Evolutionary conservation across 805 yeast species (phyloP).

Genomic region (Saccharomycopsis guyanensis): DNA sequence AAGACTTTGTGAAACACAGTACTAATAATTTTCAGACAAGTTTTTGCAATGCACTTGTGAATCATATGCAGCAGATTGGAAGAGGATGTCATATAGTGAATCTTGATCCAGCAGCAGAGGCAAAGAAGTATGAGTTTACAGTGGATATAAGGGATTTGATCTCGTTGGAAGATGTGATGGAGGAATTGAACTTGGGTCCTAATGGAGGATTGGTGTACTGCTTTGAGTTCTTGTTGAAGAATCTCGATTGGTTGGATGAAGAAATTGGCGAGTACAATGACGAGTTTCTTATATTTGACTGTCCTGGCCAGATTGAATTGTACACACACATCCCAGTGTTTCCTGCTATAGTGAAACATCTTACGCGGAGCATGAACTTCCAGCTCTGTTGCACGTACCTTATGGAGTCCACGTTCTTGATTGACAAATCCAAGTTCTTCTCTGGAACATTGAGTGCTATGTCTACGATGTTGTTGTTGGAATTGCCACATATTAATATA

Average conservation of each 20-base stretch:
- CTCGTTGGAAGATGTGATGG: slow-evolving; percentile 73
- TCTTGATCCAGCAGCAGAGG: slow-evolving; percentile 88
- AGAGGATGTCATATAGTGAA: slow-evolving; percentile 93
- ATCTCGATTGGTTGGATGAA: slow-evolving; percentile 95
- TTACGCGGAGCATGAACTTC: slow-evolving; percentile 72
- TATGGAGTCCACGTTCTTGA: slow-evolving; percentile 87
- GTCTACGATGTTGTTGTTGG: slow-evolving; percentile 96
- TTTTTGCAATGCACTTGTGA: slow-evolving; percentile 79
- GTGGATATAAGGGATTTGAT: slow-evolving; percentile 74
- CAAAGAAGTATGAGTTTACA: slow-evolving; percentile 60
- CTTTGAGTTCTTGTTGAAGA: slow-evolving; percentile 82
- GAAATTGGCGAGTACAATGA: slow-evolving; percentile 94
- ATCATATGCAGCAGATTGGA: slow-evolving; percentile 85
- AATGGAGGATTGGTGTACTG: slow-evolving; percentile 88
- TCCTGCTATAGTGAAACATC: slow-evolving; percentile 82
- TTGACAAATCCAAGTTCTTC: slow-evolving; percentile 87
- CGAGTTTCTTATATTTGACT: slow-evolving; percentile 88
- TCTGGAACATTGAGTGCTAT: slow-evolving; percentile 94
- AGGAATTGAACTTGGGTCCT: slow-evolving; percentile 65
- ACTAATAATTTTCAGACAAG: too few species aligned
- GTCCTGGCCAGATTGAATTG: slow-evolving; percentile 95
- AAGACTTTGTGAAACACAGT: too few species aligned
- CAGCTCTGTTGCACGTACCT: slow-evolving; percentile 88
- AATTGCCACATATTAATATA: slow-evolving; percentile 89
- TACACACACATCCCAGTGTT: slow-evolving; percentile 92